Evolutionary conservation across 305 asterid genomes (phyloP).

Genomic region (Rubia peregrina): DNA sequence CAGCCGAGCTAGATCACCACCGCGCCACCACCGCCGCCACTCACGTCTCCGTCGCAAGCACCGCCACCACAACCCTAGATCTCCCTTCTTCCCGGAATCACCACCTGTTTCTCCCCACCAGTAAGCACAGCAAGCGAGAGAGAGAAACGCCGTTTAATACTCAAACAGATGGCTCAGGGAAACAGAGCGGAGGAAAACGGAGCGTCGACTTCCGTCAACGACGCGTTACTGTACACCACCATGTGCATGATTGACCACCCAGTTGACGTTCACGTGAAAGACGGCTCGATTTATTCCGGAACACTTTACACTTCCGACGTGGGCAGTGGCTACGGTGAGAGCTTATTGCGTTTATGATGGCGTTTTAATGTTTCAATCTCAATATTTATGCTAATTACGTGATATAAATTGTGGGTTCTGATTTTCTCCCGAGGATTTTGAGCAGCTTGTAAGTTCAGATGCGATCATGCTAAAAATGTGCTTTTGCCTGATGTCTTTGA

Average conservation of each 20-base stretch:
- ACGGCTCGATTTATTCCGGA: constrained; percentile 81
- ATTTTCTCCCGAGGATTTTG: constrained; percentile 13
- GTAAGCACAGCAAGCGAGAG: neutral
- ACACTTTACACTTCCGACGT: constrained; percentile 65
- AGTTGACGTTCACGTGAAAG: constrained; percentile 73
- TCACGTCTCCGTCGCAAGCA: neutral
- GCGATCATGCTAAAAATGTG: constrained; percentile 9
- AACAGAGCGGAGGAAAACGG: constrained; percentile 41
- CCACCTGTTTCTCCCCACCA: neutral
- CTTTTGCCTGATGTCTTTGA: neutral
- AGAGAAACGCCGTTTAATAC: neutral
- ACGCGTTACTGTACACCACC: constrained; percentile 56
- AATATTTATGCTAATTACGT: constrained; percentile 6
- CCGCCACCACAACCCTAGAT: constrained; percentile 26
- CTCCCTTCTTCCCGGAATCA: constrained; percentile 12
- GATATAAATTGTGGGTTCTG: constrained; percentile 6
- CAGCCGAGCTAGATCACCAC: neutral
- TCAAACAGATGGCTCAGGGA: constrained; percentile 45
- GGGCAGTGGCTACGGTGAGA: constrained; percentile 58
- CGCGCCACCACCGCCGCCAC: neutral
- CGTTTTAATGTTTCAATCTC: constrained; percentile 2
- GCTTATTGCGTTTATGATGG: constrained; percentile 1
- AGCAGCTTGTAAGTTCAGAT: constrained; percentile 8
- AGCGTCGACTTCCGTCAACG: constrained; percentile 37
- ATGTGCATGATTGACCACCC: constrained; percentile 65